phyloP scores from a whole-genome alignment of 2,329 filamentous ascomycete genomes.

The Epichloe gansuensis region DNA sequence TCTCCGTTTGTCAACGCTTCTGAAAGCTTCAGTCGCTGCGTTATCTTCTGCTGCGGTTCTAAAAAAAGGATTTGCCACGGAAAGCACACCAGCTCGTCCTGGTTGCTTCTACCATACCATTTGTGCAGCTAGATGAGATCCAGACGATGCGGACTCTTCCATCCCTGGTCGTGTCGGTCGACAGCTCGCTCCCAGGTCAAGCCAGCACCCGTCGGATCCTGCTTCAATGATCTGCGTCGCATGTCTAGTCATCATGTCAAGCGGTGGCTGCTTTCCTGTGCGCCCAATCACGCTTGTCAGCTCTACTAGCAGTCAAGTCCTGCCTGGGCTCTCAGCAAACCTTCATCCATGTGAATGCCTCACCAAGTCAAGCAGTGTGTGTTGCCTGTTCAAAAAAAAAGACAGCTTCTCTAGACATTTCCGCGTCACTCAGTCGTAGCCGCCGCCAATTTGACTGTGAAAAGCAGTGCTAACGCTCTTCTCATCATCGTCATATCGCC shows the following conservation, averaged over 20 bases:
- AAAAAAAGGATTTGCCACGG: conserved; percentile 1
- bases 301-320: not conserved
- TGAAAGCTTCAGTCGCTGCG: not conserved
- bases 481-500: conserved; percentile 77
- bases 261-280: not conserved
- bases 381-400: not conserved
- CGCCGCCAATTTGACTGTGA: conserved; percentile 76
- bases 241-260: conserved; percentile 1
- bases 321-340: not conserved
- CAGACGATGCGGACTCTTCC: not conserved
- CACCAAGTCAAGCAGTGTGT: not conserved
- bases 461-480: conserved; percentile 95
- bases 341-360: not conserved
- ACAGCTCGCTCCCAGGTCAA: not conserved
- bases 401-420: not conserved
- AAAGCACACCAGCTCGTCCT: not conserved
- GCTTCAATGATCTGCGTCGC: not conserved
- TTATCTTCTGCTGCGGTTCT: not conserved
- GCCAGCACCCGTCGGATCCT: not conserved
- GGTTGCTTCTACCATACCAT: not conserved
- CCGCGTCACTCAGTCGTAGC: conserved; percentile 35
- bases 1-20: not conserved
- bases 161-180: not conserved
- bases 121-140: not conserved
- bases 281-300: not conserved